A percentile compares a stretch with the other conserved stretches of the same genome.
Evolutionary conservation across 768 basidiomycete genomes (phyloP).

Genomic region (Suillus sp.): DNA sequence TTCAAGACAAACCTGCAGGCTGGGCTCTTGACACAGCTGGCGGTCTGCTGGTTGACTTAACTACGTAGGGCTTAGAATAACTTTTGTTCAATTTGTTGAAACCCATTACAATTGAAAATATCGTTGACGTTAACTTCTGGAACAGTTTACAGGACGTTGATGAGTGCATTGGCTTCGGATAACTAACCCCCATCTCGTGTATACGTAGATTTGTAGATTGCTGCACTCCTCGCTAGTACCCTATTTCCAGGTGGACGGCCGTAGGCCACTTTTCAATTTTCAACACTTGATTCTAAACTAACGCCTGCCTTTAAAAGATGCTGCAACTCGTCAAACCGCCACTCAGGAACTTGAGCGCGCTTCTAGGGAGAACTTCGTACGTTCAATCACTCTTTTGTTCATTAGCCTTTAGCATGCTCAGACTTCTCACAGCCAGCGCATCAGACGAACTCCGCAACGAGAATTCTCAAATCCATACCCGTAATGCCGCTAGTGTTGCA

Average conservation of each 20-base stretch:
- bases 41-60: too few relatives aligned
- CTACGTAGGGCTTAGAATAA: too few relatives aligned
- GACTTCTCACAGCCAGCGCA: slow-evolving; percentile 66
- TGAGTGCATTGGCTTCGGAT: too few relatives aligned
- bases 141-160: too few relatives aligned
- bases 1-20: background rate
- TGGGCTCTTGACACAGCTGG: background rate
- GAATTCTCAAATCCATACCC: slow-evolving; percentile 63
- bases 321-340: slow-evolving; percentile 87
- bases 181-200: too few relatives aligned
- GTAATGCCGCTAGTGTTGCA: slow-evolving; percentile 96
- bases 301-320: slow-evolving; percentile 53
- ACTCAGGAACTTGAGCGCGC: slow-evolving; percentile 87
- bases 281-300: slow-evolving; percentile 32
- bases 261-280: slow-evolving; percentile 35
- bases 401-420: background rate
- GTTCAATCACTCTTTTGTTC: slow-evolving; percentile 33
- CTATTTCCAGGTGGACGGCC: slow-evolving; percentile 72
- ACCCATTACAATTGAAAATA: too few relatives aligned
- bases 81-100: too few relatives aligned
- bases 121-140: too few relatives aligned
- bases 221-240: slow-evolving; percentile 90
- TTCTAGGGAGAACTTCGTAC: slow-evolving; percentile 85
- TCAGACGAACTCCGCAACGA: slow-evolving; percentile 84
- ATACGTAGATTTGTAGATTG: too few relatives aligned